Base-by-base conservation (phyloP, 23 red algal genomes). In the Agarophyton chilense region DNA sequence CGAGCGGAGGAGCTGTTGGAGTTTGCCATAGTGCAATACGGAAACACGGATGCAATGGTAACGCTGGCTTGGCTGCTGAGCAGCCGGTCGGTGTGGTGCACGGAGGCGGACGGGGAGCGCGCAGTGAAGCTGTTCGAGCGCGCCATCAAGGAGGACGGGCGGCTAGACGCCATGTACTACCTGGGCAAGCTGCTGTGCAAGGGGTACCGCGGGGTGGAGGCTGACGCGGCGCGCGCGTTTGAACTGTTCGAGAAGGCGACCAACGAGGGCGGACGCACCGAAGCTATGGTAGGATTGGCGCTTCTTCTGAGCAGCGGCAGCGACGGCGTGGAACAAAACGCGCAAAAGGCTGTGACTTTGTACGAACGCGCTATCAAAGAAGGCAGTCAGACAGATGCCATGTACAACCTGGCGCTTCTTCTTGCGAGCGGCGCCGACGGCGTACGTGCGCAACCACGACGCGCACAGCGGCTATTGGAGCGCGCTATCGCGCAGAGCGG, bases 31-130 rank as follows among this genome's bases (percentile, higher is more conserved):
- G 18, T 4, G 10, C 7, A 81, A 31, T 25, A 43, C 7, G 55
- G 49, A 4, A 52, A 81, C 49, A 58, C 77, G 13, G 77, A 81
- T 26, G 77, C 77, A 16, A 83, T 83, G 78, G 78, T 83, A 14
- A 25, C 25, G 18, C 39, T 83, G 9, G 64, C 64, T 29, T 70
- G 33, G 64, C 11, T 70, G 13, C n/a, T 64, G 32, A 64, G 44
- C 22, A 28, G 10, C 6, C 11, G 64, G 18, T 42, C 38, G 34
- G 38, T 70, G 14, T 70, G 64, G 64, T 40, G 64, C 38, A 42
- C 32, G n/a, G 73, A 53, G 18, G 51, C 41, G 22, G 18, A 78
- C 24, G 34, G 43, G 19, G 35, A 35, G 24, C 44, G 73, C 3
- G 73, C 73, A 2, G 73, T 78, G 45, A 39, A 45, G 73, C 45